Evolutionary conservation across 2,329 filamentous ascomycete species (phyloP).

Genomic region (Cryoendolithus antarcticus): DNA sequence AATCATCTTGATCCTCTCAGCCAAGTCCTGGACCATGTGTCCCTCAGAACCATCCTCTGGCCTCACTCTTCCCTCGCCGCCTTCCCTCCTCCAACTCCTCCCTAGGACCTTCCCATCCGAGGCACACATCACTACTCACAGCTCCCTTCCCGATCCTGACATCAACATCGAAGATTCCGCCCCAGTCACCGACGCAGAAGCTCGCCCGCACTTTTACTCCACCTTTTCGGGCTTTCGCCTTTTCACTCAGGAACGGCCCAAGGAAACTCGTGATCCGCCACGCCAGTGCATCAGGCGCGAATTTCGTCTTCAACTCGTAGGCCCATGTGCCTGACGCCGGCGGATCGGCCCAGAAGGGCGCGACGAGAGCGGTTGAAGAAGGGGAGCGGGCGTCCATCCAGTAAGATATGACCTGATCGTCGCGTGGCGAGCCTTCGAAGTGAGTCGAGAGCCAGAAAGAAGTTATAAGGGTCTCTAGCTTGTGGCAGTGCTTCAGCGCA

Average conservation of each 20-base stretch:
- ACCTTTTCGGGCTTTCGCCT: conserved; percentile 27
- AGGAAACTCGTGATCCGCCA: conserved; percentile 28
- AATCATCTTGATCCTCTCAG: no score
- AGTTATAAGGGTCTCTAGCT: conserved; percentile 29
- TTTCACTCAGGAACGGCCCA: conserved; percentile 27
- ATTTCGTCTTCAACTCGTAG: conserved; percentile 28
- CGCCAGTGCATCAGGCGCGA: conserved; percentile 28
- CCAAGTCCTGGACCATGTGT: not conserved
- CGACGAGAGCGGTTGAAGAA: conserved; percentile 26
- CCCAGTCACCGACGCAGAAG: conserved; percentile 29
- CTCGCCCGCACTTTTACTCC: conserved; percentile 34
- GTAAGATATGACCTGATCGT: conserved; percentile 31
- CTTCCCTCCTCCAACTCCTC: conserved; percentile 31
- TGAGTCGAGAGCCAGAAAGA: conserved; percentile 31
- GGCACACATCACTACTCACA: conserved; percentile 23
- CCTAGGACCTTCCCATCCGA: conserved; percentile 31
- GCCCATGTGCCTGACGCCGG: conserved; percentile 29
- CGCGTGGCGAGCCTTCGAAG: conserved; percentile 27
- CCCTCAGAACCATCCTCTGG: conserved; percentile 32
- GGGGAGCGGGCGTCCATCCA: conserved; percentile 31
- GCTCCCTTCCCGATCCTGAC: conserved; percentile 26
- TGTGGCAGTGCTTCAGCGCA: conserved; percentile 30
- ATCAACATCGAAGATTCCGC: conserved; percentile 36
- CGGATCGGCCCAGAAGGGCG: conserved; percentile 15
- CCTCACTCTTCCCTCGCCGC: conserved; percentile 30